A percentile compares a stretch with the other conserved stretches of the same genome.
phyloP scores from a whole-genome alignment of 1,139 yeast species.

The Kazachstania sp. region DNA sequence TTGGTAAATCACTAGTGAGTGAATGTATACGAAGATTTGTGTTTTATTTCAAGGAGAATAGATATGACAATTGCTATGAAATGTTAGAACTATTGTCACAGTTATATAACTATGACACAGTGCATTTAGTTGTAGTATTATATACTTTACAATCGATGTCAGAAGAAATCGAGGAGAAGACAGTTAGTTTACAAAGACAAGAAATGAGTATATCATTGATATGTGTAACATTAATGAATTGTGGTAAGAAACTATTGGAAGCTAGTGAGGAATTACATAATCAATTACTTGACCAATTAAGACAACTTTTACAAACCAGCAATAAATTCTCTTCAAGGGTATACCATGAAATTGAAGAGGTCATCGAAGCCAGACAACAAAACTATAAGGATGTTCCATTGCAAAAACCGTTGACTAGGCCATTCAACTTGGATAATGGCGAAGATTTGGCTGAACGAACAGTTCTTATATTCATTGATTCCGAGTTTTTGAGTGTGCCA shows the following conservation, averaged over 20 bases:
- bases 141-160: conserved; percentile 53
- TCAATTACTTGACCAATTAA: conserved; percentile 52
- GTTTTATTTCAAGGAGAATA: conserved; percentile 43
- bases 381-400: conserved; percentile 38
- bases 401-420: conserved; percentile 12
- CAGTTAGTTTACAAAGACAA: conserved; percentile 43
- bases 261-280: conserved; percentile 38
- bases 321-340: conserved; percentile 37
- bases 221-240: conserved; percentile 38
- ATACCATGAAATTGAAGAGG: conserved; percentile 43
- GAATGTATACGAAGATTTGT: conserved; percentile 57
- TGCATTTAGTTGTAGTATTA: conserved; percentile 53
- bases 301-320: conserved; percentile 49
- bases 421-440: conserved; percentile 30
- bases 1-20: conserved; percentile 51
- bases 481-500: conserved; percentile 27
- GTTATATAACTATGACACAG: conserved; percentile 55
- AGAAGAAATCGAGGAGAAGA: conserved; percentile 1
- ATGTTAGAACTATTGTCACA: conserved; percentile 49
- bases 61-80: conserved; percentile 38
- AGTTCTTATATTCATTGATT: conserved; percentile 33
- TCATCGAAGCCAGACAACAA: conserved; percentile 44
- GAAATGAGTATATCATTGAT: conserved; percentile 40
- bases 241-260: conserved; percentile 40
- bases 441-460: conserved; percentile 41